Percentiles rank a stretch among this genome's conserved stretches.
phyloP scores from a whole-genome alignment of 1,284 basidiomycete species.

The Cryptococcus sp. region DNA sequence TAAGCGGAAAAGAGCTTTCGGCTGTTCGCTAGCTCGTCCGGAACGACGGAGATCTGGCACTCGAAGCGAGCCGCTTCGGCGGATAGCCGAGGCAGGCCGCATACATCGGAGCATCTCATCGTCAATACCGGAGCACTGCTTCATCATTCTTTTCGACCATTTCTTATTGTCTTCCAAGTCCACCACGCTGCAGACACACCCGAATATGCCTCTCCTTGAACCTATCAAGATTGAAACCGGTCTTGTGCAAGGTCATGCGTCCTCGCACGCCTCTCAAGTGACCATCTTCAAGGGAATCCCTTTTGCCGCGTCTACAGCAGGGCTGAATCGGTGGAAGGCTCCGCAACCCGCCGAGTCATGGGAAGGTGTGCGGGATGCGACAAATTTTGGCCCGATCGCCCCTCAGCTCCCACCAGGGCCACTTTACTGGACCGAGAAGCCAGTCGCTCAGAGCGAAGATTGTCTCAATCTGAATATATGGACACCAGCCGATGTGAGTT shows the following conservation, averaged over 20 bases:
- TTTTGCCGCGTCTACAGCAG: constrained; percentile 8
- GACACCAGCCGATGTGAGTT: constrained; percentile 2
- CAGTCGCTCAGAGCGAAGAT: constrained; percentile 13
- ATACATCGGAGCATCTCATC: too few species aligned
- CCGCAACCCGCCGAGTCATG: background rate
- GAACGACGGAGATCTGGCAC: too few species aligned
- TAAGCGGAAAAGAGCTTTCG: too few species aligned
- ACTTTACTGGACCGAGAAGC: background rate
- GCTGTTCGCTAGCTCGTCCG: too few species aligned
- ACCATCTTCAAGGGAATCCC: constrained; percentile 9
- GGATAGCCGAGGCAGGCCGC: too few species aligned
- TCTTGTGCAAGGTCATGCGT: background rate
- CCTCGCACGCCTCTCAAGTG: background rate
- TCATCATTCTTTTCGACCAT: too few species aligned
- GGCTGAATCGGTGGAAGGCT: constrained; percentile 9
- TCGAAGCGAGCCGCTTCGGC: too few species aligned
- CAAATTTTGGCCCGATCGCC: constrained; percentile 2
- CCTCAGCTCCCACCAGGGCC: constrained; percentile 4
- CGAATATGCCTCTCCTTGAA: too few species aligned
- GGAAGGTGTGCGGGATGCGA: background rate
- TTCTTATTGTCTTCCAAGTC: too few species aligned
- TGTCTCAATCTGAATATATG: constrained; percentile 28
- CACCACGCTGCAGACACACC: too few species aligned
- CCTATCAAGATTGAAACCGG: background rate
- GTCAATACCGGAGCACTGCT: too few species aligned